Evolutionary conservation across 805 yeast genomes (phyloP), one percentile per base, ranked within the genome.

Genomic region (Myxozyma lipomycoides): DNA sequence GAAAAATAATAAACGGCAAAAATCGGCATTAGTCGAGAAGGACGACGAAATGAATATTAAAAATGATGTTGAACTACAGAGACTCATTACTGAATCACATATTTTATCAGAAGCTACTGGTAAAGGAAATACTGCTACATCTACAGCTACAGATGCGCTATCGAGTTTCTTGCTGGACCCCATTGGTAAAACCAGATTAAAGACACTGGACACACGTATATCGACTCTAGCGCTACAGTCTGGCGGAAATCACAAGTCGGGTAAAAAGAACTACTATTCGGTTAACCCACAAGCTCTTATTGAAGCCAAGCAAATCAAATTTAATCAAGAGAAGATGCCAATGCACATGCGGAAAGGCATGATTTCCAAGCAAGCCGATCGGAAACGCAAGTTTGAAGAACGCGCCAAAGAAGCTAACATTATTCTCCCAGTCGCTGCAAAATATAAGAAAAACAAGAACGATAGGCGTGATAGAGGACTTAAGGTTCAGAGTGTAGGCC

Each of bases 391-490:
- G 61, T 79, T 74, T 62, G 95, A 86, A 65, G 71, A 75, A 45
- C 89, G 86, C 45, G 97, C 98, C 5, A 77, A 73, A 55, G 91
- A 91, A 18, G 95, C 95, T 3, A 98, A 98, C 12, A 86, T 91
- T 48, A 77, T 93, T n/a, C 71, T 91, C 39, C 81, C 95, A 2
- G 82, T 78, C 24, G 54, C 57, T 9, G 35, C 57, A 15, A 46
- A 39, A 15, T 37, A 43, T 12, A 26, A 36, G 36, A 37, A 65
- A 64, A 63, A 62, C 64, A 64, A 72, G 62, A 68, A 65, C 28
- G 67, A 73, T 45, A 62, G 67, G 46, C 76, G 96, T 64, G 84
- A 86, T 59, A 77, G 86, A 55, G 98, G 97, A 2, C 74, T 91
- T 58, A 79, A 82, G 67, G 83, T 91, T 53, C 74, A 83, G 57